Conservation (phyloP, 78 protist species). For the Dictyostelium purpureum region DNA sequence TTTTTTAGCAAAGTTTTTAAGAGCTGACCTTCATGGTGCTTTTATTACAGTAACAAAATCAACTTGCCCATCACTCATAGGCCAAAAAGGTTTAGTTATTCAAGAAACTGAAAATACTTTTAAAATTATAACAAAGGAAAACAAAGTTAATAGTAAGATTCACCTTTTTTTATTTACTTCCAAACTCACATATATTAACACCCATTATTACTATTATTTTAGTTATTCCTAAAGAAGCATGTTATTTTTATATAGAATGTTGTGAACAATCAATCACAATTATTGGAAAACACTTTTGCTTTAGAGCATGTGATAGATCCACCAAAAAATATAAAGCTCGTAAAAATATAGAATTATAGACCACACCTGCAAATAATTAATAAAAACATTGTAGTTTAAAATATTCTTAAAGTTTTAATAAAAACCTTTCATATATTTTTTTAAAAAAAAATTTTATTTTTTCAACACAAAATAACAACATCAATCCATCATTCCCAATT, state of each 20-base stretch:
- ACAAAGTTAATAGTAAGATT: constrained; percentile 74
- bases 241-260: constrained; percentile 30
- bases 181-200: background rate
- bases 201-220: background rate
- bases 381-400: background rate
- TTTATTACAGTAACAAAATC: constrained; percentile 46
- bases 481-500: too few species aligned
- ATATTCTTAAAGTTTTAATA: background rate
- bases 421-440: too few species aligned
- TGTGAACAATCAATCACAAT: background rate
- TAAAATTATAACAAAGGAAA: constrained; percentile 68
- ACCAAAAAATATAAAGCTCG: constrained; percentile 59
- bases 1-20: constrained; percentile 3
- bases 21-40: constrained; percentile 76
- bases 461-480: too few species aligned
- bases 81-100: constrained; percentile 72
- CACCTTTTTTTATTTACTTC: background rate
- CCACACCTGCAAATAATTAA: background rate
- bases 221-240: constrained; percentile 61
- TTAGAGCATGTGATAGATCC: constrained; percentile 39
- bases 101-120: constrained; percentile 81
- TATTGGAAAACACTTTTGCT: constrained; percentile 73
- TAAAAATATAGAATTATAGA: constrained; percentile 31
- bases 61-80: constrained; percentile 49
- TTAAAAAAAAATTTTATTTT: too few species aligned